phyloP scores from a whole-genome alignment of 495 filamentous ascomycete genomes.

The Xylaria longipes region DNA sequence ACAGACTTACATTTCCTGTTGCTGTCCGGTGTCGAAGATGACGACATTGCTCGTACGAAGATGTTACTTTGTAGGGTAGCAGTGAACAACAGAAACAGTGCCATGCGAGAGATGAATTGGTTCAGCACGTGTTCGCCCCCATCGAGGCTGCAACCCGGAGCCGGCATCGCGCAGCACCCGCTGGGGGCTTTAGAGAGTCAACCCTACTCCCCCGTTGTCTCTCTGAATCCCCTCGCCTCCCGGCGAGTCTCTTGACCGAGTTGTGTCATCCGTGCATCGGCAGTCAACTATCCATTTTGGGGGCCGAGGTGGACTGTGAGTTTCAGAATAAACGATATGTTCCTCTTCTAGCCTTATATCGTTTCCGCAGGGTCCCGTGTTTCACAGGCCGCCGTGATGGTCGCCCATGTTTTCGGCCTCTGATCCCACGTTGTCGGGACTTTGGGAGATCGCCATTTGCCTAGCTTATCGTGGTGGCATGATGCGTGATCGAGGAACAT shows the following conservation, averaged over 20 bases:
- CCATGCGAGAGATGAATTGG: slow-evolving; percentile 18
- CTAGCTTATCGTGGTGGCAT: slow-evolving; percentile 4
- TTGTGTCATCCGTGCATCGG: background rate
- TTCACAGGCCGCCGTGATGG: slow-evolving; percentile 20
- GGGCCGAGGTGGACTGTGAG: slow-evolving; percentile 9
- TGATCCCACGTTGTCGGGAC: slow-evolving; percentile 22
- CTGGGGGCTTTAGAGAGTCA: slow-evolving; percentile 2
- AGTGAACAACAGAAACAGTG: background rate
- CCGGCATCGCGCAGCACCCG: background rate
- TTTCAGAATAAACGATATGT: background rate
- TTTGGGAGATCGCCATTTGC: background rate
- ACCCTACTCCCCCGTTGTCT: background rate
- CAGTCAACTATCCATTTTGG: slow-evolving; percentile 16
- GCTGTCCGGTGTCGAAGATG: slow-evolving; percentile 2
- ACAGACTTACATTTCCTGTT: background rate
- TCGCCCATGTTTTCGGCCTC: slow-evolving; percentile 12
- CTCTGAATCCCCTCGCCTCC: background rate
- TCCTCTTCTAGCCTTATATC: slow-evolving; percentile 16
- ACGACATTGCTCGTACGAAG: background rate
- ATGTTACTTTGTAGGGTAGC: background rate
- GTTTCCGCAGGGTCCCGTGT: slow-evolving; percentile 4
- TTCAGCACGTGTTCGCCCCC: slow-evolving; percentile 20
- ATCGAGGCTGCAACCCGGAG: slow-evolving; percentile 5
- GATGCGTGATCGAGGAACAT: background rate
- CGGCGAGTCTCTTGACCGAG: slow-evolving; percentile 14